phyloP scores from a whole-genome alignment of 179 eudicot genomes.

The Camellia oleifera region DNA sequence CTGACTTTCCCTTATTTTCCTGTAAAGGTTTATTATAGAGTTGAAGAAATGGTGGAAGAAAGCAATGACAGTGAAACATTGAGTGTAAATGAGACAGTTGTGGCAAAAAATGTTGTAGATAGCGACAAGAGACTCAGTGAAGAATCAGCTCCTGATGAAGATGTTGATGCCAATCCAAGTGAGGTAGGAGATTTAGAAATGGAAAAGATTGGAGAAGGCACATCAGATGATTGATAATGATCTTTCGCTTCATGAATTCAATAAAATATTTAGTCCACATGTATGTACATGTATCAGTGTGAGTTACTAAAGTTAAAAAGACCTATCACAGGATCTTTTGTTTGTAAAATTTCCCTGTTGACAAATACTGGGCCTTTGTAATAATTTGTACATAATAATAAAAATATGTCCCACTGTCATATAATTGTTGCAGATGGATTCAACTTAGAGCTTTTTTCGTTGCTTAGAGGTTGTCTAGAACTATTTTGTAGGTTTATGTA shows the following conservation, averaged over 20 bases:
- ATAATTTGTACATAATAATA: background rate
- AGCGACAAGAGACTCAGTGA: slow-evolving; percentile 8
- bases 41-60: slow-evolving; percentile 52
- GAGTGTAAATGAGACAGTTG: slow-evolving; percentile 15
- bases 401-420: background rate
- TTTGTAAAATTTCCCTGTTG: background rate
- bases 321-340: background rate
- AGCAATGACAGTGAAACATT: slow-evolving; percentile 10
- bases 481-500: background rate
- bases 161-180: slow-evolving; percentile 13
- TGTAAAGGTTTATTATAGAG: slow-evolving; percentile 68
- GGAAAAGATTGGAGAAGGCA: slow-evolving; percentile 12
- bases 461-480: background rate
- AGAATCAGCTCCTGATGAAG: slow-evolving; percentile 20
- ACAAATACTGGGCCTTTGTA: background rate
- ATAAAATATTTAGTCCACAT: background rate
- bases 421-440: background rate
- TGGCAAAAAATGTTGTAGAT: slow-evolving; percentile 12
- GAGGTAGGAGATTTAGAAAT: slow-evolving; percentile 4
- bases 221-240: slow-evolving; percentile 3
- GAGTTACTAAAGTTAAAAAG: background rate
- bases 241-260: background rate
- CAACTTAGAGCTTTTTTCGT: background rate
- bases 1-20: background rate
- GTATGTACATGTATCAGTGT: background rate